These are phyloP conservation scores for Hypoxylon sp. DNA, from an alignment of 2,329 filamentous ascomycete genomes.

Conservation along the genomic window DNA sequence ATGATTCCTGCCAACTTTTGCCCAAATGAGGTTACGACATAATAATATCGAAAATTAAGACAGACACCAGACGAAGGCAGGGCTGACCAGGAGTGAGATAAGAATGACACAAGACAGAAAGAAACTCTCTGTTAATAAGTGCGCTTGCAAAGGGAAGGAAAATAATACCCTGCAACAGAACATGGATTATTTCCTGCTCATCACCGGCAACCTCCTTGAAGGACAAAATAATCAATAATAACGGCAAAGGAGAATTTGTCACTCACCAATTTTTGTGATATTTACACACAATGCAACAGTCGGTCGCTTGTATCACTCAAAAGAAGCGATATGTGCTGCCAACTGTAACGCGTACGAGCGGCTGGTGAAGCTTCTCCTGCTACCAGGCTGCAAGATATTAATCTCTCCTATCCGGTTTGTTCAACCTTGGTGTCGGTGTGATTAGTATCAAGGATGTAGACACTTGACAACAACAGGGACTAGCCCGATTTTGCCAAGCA, in stretches of 20 bases:
- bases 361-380: conserved; percentile 13
- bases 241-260: conserved; percentile 5
- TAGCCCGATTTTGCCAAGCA: conserved; percentile 28
- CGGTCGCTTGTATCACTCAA: conserved; percentile 22
- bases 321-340: conserved; percentile 18
- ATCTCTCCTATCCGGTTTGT: conserved; percentile 5
- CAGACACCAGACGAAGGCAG: conserved; percentile 26
- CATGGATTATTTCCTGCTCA: conserved; percentile 1
- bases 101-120: conserved; percentile 8
- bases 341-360: conserved; percentile 18
- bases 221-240: too few relatives aligned
- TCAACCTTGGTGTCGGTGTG: conserved; percentile 20
- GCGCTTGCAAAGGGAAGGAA: too few relatives aligned
- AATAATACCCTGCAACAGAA: conserved; percentile 4
- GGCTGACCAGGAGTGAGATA: conserved; percentile 12
- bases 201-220: neutral
- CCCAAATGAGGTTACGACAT: too few relatives aligned
- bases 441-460: conserved; percentile 11
- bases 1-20: conserved; percentile 31
- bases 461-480: conserved; percentile 18
- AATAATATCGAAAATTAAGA: too few relatives aligned
- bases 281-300: conserved; percentile 22
- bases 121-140: conserved; percentile 1
- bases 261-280: conserved; percentile 25
- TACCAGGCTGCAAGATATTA: conserved; percentile 11